These are phyloP conservation scores for Letharia lupina DNA, from an alignment of 495 filamentous ascomycete genomes.

Conservation along the genomic window DNA sequence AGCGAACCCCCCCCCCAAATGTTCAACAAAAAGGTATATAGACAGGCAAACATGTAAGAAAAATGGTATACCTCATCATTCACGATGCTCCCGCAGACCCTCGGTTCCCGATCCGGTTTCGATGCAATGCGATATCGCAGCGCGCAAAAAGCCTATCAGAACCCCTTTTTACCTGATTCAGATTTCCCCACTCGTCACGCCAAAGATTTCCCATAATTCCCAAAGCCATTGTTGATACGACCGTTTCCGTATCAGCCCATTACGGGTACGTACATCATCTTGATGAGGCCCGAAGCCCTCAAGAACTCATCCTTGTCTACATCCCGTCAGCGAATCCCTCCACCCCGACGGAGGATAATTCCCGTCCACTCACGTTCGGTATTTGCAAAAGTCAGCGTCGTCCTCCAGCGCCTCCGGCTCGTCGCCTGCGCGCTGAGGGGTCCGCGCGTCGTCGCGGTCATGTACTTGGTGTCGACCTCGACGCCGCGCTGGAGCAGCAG, in stretches of 20 bases:
- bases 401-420: not conserved
- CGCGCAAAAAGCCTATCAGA: not conserved
- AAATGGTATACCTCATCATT: not conserved
- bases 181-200: not conserved
- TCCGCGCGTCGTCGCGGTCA: conserved; percentile 32
- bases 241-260: not conserved
- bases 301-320: conserved; percentile 2
- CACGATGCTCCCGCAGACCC: not conserved
- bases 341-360: not conserved
- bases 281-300: not conserved
- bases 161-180: not conserved
- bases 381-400: not conserved
- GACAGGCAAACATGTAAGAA: not conserved
- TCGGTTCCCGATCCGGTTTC: too few species aligned
- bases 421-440: conserved; percentile 14
- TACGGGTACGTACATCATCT: not conserved
- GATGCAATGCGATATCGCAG: not conserved
- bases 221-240: not conserved
- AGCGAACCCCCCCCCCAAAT: not conserved
- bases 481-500: conserved; percentile 7
- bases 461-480: conserved; percentile 19
- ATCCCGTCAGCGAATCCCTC: not conserved
- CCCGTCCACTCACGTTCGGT: conserved; percentile 8
- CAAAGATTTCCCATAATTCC: not conserved
- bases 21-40: not conserved